phyloP scores from a whole-genome alignment of 257 asterid species.

The Solanum appendiculatum region DNA sequence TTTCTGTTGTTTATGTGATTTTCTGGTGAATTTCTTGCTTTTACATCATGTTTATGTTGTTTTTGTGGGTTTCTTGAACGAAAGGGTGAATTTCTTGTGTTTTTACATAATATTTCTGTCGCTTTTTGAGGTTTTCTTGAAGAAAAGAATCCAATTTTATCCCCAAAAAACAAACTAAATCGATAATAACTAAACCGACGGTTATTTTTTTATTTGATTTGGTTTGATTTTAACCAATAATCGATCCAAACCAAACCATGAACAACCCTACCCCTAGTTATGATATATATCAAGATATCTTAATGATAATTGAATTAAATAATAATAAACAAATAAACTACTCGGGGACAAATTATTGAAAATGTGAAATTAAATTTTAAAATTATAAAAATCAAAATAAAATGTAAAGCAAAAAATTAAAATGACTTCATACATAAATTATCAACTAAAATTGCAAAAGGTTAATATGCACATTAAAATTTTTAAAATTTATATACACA shows the following conservation, averaged over 20 bases:
- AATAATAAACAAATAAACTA: too few relatives aligned
- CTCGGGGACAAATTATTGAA: too few relatives aligned
- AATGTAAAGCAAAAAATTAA: not conserved
- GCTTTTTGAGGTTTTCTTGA: too few relatives aligned
- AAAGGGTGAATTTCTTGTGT: not conserved
- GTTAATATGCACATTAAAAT: not conserved
- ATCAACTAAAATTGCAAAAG: not conserved
- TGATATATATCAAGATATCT: not conserved
- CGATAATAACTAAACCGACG: not conserved
- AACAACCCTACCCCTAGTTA: too few relatives aligned
- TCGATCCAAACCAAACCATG: too few relatives aligned
- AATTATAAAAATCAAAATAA: not conserved
- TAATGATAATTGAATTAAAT: not conserved
- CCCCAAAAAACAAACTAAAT: too few relatives aligned
- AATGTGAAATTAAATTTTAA: not conserved
- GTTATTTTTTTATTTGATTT: too few relatives aligned
- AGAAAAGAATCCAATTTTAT: too few relatives aligned
- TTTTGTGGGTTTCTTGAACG: not conserved
- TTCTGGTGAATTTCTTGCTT: too few relatives aligned
- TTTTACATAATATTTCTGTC: not conserved
- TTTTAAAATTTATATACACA: not conserved
- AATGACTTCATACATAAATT: not conserved
- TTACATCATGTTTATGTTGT: not conserved
- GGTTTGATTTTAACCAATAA: too few relatives aligned
- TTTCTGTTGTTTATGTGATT: too few relatives aligned